These are phyloP conservation scores for Tylopilus felleus DNA, from an alignment of 768 basidiomycete genomes.

Conservation along the genomic window DNA sequence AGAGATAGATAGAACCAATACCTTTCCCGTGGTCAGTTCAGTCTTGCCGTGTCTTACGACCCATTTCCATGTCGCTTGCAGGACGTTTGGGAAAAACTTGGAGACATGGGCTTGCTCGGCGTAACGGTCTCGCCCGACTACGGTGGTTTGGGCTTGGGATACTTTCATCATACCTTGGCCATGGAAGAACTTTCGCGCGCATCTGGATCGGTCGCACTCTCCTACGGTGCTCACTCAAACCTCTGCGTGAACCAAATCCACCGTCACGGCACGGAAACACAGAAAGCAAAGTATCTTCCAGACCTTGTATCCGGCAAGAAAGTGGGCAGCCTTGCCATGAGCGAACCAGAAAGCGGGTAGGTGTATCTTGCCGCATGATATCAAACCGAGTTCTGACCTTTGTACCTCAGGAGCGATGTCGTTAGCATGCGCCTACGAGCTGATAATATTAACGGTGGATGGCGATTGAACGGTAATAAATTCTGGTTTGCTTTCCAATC, in stretches of 20 bases:
- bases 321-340: slow-evolving; percentile 92
- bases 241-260: slow-evolving; percentile 85
- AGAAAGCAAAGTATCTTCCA: slow-evolving; percentile 79
- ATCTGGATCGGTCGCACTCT: slow-evolving; percentile 89
- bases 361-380: neutral
- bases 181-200: slow-evolving; percentile 94
- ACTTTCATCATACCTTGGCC: slow-evolving; percentile 83
- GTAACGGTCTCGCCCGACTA: slow-evolving; percentile 78
- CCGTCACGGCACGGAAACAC: slow-evolving; percentile 76
- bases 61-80: slow-evolving; percentile 31
- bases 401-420: slow-evolving; percentile 65
- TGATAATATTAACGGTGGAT: slow-evolving; percentile 73
- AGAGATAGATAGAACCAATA: slow-evolving; percentile 83
- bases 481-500: slow-evolving; percentile 63
- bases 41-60: neutral
- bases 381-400: neutral
- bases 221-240: slow-evolving; percentile 91
- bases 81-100: slow-evolving; percentile 88
- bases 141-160: slow-evolving; percentile 80
- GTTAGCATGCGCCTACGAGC: slow-evolving; percentile 88
- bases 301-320: slow-evolving; percentile 77
- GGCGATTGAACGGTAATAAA: slow-evolving; percentile 83
- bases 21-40: slow-evolving; percentile 62
- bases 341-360: slow-evolving; percentile 79
- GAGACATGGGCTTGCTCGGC: slow-evolving; percentile 90